Conservation (phyloP, 176 grass and related monocot species). For the Aegilops longissima region DNA sequence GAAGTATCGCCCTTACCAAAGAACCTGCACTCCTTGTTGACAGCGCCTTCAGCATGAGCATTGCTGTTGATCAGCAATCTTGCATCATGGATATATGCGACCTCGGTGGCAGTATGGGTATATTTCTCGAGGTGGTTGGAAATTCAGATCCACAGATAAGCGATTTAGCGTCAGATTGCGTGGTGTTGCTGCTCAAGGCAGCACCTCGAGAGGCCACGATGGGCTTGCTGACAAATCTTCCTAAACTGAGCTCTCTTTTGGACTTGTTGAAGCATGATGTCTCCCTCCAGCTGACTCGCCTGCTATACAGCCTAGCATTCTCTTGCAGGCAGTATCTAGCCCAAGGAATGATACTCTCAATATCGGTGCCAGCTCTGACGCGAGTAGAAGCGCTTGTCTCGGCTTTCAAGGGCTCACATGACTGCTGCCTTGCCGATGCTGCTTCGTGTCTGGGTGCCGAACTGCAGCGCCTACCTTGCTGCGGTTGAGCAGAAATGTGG, state of each 20-base stretch:
- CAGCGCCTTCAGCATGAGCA: constrained; percentile 79
- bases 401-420: constrained; percentile 57
- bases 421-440: constrained; percentile 56
- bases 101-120: constrained; percentile 74
- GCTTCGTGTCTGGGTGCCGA: constrained; percentile 54
- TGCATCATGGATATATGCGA: constrained; percentile 87
- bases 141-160: constrained; percentile 60
- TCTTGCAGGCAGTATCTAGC: constrained; percentile 82
- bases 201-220: constrained; percentile 79
- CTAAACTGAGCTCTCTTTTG: constrained; percentile 54
- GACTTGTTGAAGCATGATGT: constrained; percentile 56
- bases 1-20: constrained; percentile 69
- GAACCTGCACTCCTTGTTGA: constrained; percentile 79
- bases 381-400: constrained; percentile 69
- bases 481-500: constrained; percentile 47
- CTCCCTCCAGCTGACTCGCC: constrained; percentile 49
- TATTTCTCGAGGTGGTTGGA: constrained; percentile 68
- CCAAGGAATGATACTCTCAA: constrained; percentile 88
- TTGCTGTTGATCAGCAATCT: constrained; percentile 82
- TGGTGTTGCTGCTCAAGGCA: constrained; percentile 68
- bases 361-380: constrained; percentile 61
- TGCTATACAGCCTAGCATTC: constrained; percentile 81
- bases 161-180: constrained; percentile 81
- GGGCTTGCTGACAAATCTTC: constrained; percentile 80
- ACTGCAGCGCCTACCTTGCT: constrained; percentile 78